Conservation (phyloP, 495 filamentous ascomycete species). For the Hyaloscypha hepaticicola region DNA sequence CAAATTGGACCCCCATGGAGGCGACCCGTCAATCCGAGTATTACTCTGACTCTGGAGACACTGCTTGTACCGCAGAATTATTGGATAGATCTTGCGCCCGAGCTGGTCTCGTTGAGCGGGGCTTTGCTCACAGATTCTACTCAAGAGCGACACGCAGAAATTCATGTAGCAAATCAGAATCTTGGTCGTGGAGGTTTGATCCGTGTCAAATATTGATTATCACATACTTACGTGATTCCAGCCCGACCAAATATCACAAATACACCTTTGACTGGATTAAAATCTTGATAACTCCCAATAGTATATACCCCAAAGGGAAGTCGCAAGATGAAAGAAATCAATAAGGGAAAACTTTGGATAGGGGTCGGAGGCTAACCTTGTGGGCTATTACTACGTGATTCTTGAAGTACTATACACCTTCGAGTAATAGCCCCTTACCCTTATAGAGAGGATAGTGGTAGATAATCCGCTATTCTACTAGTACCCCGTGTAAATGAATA, state of each 20-base stretch:
- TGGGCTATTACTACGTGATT: slow-evolving; percentile 25
- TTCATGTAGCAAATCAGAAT: slow-evolving; percentile 6
- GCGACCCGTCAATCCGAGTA: slow-evolving; percentile 19
- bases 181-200: neutral
- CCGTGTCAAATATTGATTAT: slow-evolving; percentile 2
- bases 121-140: neutral
- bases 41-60: slow-evolving; percentile 1
- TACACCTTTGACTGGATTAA: neutral
- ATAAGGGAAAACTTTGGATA: neutral
- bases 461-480: neutral
- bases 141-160: neutral
- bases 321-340: neutral
- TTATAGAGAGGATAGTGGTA: slow-evolving; percentile 28
- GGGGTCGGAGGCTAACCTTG: slow-evolving; percentile 19
- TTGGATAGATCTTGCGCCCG: neutral
- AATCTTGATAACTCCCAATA: neutral
- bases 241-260: neutral
- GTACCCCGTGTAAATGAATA: slow-evolving; percentile 8
- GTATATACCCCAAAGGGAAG: neutral
- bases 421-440: slow-evolving; percentile 17
- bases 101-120: neutral
- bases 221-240: neutral
- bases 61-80: neutral
- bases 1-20: slow-evolving; percentile 18
- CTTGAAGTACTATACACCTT: slow-evolving; percentile 26